A percentile compares a stretch with the other conserved stretches of the same genome.
Conservation (phyloP, 257 asterid species). For the Forsythia viridissima region DNA sequence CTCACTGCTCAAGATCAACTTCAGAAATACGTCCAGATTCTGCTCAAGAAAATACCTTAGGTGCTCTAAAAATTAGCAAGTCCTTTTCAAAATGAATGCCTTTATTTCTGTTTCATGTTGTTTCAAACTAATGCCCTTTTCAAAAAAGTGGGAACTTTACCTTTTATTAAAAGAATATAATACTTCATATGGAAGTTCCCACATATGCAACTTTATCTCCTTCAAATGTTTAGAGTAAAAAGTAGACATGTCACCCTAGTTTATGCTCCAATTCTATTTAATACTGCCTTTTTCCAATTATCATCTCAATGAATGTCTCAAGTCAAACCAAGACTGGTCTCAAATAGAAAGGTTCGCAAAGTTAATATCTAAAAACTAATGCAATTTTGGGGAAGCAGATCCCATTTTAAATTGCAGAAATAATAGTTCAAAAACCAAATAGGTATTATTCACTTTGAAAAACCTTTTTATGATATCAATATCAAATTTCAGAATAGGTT, state of each 20-base stretch:
- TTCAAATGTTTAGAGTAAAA: not conserved
- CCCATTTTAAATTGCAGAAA: too few species aligned
- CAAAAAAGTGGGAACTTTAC: not conserved
- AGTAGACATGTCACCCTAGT: not conserved
- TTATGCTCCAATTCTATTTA: not conserved
- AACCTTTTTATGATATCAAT: too few species aligned
- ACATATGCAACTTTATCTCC: not conserved
- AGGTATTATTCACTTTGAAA: too few species aligned
- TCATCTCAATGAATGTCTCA: not conserved
- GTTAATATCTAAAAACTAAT: not conserved
- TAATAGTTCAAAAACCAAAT: too few species aligned
- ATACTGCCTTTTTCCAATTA: not conserved
- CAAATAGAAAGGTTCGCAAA: not conserved
- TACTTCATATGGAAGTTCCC: not conserved
- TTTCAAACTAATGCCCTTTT: not conserved
- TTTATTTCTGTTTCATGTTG: not conserved
- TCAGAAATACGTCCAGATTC: not conserved
- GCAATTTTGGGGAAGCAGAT: not conserved
- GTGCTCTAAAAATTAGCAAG: not conserved
- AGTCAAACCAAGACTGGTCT: not conserved
- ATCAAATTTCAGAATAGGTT: too few species aligned
- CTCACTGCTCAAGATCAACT: not conserved
- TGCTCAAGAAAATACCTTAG: not conserved
- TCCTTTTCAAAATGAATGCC: not conserved
- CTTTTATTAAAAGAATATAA: not conserved